Evolutionary conservation across 1,284 basidiomycete species (phyloP).

Genomic region (Naganishia sp.): DNA sequence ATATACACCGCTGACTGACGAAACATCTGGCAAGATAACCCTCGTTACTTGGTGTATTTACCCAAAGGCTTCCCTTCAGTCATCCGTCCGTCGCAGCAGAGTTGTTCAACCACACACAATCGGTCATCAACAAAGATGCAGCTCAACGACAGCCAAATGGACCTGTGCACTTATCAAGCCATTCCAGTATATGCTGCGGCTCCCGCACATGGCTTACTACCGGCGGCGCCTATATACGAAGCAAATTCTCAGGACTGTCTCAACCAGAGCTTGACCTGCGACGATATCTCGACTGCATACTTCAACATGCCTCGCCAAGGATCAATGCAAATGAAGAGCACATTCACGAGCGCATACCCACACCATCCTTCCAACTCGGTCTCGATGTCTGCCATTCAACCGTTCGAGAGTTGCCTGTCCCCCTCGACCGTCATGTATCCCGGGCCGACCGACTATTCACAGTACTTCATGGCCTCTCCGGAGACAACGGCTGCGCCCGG

Average conservation of each 20-base stretch:
- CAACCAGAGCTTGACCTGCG: slow-evolving; percentile 1
- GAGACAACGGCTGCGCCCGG: not conserved
- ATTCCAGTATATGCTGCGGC: not conserved
- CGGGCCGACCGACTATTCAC: not conserved
- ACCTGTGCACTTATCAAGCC: not conserved
- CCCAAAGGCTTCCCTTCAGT: not conserved
- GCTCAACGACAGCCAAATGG: too few relatives aligned
- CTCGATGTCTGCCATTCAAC: slow-evolving; percentile 15
- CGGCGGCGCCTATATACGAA: slow-evolving; percentile 18
- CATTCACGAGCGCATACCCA: slow-evolving; percentile 8
- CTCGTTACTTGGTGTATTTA: not conserved
- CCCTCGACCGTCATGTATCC: not conserved
- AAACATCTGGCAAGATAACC: not conserved
- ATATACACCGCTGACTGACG: not conserved
- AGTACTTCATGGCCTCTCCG: not conserved
- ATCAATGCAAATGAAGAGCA: not conserved
- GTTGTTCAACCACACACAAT: not conserved
- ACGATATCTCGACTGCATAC: not conserved
- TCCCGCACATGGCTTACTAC: not conserved
- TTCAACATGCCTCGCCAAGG: not conserved
- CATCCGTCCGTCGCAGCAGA: not conserved
- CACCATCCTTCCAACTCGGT: not conserved
- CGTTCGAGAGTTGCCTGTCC: slow-evolving; percentile 7
- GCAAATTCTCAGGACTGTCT: not conserved
- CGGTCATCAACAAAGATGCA: not conserved